Evolutionary conservation across 768 basidiomycete species (phyloP).

Genomic region (Mycena latifolia): DNA sequence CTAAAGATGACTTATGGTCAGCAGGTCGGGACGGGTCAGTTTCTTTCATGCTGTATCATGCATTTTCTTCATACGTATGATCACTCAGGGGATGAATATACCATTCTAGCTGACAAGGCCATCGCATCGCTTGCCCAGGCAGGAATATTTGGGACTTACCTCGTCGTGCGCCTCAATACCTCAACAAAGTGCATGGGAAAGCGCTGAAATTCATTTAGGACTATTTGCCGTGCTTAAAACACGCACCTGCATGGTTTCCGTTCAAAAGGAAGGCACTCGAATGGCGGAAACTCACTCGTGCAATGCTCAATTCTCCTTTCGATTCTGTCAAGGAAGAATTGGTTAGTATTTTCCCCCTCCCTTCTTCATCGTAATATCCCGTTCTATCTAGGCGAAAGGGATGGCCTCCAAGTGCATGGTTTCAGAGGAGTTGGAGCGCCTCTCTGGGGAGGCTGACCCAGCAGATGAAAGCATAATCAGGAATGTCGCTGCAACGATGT

Average conservation of each 20-base stretch:
- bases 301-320: constrained; percentile 56
- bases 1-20: constrained; percentile 57
- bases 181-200: too few relatives aligned
- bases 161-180: constrained; percentile 49
- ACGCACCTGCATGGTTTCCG: constrained; percentile 56
- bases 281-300: constrained; percentile 48
- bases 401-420: constrained; percentile 49
- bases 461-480: constrained; percentile 52
- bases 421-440: constrained; percentile 50
- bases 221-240: constrained; percentile 50
- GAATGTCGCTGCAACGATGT: constrained; percentile 58
- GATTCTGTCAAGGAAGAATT: constrained; percentile 52
- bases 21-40: constrained; percentile 45
- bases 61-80: neutral
- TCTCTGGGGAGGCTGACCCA: constrained; percentile 38
- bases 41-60: neutral
- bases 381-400: constrained; percentile 42
- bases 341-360: constrained; percentile 35
- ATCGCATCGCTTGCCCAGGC: constrained; percentile 50
- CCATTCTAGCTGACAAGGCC: constrained; percentile 54
- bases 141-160: constrained; percentile 57
- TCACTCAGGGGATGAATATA: constrained; percentile 49
- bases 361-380: neutral
- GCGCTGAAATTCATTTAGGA: constrained; percentile 37
- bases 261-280: constrained; percentile 54